Percentiles rank a stretch among this genome's conserved stretches.
Conservation (phyloP, 768 basidiomycete genomes). For the Auricularia sp. region DNA sequence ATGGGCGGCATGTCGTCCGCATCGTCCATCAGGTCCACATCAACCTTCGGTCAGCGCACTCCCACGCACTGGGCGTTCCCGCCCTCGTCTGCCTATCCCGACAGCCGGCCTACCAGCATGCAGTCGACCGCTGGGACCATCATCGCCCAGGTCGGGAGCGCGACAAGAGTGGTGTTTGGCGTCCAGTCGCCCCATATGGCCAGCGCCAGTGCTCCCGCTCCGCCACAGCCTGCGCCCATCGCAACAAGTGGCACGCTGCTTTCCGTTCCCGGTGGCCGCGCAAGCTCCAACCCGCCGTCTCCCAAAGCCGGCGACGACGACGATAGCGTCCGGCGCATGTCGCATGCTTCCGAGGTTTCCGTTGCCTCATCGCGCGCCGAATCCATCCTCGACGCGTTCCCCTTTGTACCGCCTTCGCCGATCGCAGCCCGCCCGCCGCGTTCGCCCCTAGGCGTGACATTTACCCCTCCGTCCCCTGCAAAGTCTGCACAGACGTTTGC, state of each 20-base stretch:
- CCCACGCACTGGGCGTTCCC: background rate
- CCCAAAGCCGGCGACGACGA: slow-evolving; percentile 14
- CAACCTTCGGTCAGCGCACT: background rate
- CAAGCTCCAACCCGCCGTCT: slow-evolving; percentile 6
- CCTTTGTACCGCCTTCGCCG: slow-evolving; percentile 82
- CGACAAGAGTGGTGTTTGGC: slow-evolving; percentile 59
- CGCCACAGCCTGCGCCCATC: background rate
- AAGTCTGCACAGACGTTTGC: slow-evolving; percentile 4
- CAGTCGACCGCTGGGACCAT: slow-evolving; percentile 12
- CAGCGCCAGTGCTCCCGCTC: background rate
- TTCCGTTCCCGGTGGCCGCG: background rate
- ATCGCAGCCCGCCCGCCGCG: slow-evolving; percentile 76
- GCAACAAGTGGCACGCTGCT: background rate
- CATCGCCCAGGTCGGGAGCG: slow-evolving; percentile 47
- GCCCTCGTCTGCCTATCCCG: background rate
- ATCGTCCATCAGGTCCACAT: background rate
- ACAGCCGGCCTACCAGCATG: slow-evolving; percentile 1
- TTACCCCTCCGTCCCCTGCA: background rate
- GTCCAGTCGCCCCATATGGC: slow-evolving; percentile 14
- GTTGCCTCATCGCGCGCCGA: slow-evolving; percentile 65
- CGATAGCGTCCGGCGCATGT: slow-evolving; percentile 30
- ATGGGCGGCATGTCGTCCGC: background rate
- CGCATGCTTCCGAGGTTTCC: slow-evolving; percentile 57
- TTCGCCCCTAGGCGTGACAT: slow-evolving; percentile 35
- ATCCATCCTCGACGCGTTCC: slow-evolving; percentile 79